These are phyloP conservation scores for Neophaeococcomyces aloes DNA, from an alignment of 2,329 filamentous ascomycete genomes.

Conservation along the genomic window DNA sequence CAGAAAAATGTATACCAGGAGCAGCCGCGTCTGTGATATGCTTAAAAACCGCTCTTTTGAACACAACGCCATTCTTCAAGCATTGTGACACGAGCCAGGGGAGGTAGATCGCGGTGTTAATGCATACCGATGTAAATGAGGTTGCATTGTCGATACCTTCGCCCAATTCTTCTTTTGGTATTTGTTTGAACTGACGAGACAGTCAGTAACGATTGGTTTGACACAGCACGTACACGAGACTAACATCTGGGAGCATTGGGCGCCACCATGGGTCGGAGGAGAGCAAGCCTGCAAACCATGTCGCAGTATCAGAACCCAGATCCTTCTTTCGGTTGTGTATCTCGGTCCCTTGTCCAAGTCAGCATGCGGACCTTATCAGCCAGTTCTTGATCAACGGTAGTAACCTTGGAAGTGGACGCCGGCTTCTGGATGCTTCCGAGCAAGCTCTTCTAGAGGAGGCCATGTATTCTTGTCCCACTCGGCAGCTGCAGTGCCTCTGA, in stretches of 20 bases:
- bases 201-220: neutral
- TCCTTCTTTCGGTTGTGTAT: constrained; percentile 57
- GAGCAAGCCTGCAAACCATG: constrained; percentile 59
- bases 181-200: constrained; percentile 45
- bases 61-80: constrained; percentile 57
- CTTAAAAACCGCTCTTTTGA: constrained; percentile 53
- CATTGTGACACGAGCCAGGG: constrained; percentile 77
- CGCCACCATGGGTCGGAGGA: constrained; percentile 62
- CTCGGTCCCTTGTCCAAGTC: constrained; percentile 17
- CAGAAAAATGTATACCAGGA: constrained; percentile 46
- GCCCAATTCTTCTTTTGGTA: constrained; percentile 49
- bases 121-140: constrained; percentile 74
- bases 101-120: constrained; percentile 82
- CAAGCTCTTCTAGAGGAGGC: constrained; percentile 47
- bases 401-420: constrained; percentile 65
- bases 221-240: constrained; percentile 14
- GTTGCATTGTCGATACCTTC: constrained; percentile 60
- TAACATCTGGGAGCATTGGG: constrained; percentile 57
- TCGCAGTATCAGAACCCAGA: constrained; percentile 39
- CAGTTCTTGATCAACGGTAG: neutral
- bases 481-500: constrained; percentile 23
- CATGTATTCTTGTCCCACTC: constrained; percentile 51
- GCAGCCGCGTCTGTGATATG: constrained; percentile 67
- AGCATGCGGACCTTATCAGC: neutral
- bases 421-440: constrained; percentile 55